phyloP scores from a whole-genome alignment of 179 eudicot genomes.

The Carnegiea gigantea region DNA sequence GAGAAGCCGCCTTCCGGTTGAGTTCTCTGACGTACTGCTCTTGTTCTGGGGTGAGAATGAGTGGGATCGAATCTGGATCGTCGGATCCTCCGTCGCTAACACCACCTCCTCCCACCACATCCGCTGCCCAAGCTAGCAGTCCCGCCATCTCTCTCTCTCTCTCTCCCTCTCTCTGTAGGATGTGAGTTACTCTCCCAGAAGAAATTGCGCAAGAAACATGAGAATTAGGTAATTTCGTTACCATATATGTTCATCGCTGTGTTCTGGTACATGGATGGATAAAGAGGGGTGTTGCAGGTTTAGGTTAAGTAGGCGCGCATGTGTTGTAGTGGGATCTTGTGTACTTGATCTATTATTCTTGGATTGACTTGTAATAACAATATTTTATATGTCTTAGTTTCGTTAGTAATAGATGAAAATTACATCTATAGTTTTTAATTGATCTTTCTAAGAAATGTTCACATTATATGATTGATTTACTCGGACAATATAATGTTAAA shows the following conservation, averaged over 20 bases:
- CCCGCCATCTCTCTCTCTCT: slow-evolving; percentile 59
- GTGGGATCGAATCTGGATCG: slow-evolving; percentile 50
- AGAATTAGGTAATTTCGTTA: neutral
- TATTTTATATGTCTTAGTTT: no score
- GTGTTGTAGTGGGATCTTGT: no score
- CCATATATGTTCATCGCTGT: neutral
- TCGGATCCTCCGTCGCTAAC: slow-evolving; percentile 43
- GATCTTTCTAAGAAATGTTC: no score
- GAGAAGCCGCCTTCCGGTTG: slow-evolving; percentile 49
- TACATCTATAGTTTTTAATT: no score
- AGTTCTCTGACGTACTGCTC: slow-evolving; percentile 47
- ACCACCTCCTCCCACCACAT: slow-evolving; percentile 60
- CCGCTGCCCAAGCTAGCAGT: slow-evolving; percentile 88
- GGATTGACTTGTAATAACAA: no score
- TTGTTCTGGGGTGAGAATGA: slow-evolving; percentile 72
- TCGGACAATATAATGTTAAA: no score
- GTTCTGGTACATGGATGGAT: neutral
- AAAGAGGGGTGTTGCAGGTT: neutral
- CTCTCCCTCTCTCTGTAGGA: neutral
- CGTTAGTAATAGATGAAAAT: no score
- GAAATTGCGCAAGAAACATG: neutral
- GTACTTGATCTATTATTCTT: no score
- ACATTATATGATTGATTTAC: no score
- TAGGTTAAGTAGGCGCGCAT: no score
- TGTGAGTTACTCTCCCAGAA: neutral